Conservation (phyloP, 2,329 filamentous ascomycete species). For the Macrophomina phaseolina region DNA sequence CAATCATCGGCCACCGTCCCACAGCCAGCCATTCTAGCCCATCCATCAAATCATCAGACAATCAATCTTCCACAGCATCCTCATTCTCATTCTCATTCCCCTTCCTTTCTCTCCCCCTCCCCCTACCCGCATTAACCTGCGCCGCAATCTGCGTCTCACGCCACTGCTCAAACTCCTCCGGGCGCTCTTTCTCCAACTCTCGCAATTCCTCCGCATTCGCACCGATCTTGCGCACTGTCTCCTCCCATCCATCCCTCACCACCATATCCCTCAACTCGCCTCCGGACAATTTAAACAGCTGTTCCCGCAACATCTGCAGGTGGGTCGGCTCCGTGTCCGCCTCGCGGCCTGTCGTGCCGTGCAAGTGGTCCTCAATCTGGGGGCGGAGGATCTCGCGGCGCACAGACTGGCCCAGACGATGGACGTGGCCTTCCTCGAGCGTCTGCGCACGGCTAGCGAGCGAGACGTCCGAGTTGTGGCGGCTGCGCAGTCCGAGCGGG, state of each 20-base stretch:
- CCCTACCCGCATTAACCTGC: conserved; percentile 37
- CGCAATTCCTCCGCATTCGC: conserved; percentile 72
- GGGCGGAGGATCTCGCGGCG: conserved; percentile 66
- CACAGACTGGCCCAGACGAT: conserved; percentile 70
- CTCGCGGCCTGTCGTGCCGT: conserved; percentile 37
- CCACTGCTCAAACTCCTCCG: conserved; percentile 40
- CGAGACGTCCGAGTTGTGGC: conserved; percentile 70
- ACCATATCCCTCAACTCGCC: conserved; percentile 54
- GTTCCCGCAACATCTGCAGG: conserved; percentile 58
- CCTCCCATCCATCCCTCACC: conserved; percentile 61
- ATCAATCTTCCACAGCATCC: neutral
- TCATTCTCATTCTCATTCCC: neutral
- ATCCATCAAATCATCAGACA: neutral
- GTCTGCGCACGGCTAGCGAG: conserved; percentile 68
- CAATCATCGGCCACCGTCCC: neutral
- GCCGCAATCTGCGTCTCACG: conserved; percentile 46
- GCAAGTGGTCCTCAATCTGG: conserved; percentile 32
- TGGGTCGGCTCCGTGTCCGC: conserved; percentile 46
- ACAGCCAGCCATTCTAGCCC: neutral
- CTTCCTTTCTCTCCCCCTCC: neutral
- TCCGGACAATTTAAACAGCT: conserved; percentile 68
- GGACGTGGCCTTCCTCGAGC: conserved; percentile 72
- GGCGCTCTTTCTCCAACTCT: conserved; percentile 56
- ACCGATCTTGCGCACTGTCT: conserved; percentile 66
- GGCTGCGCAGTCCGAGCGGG: conserved; percentile 55